Percentiles rank a stretch among this genome's conserved stretches.
Conservation (phyloP, 2,329 filamentous ascomycete genomes). For the Akanthomyces dipterigenus region DNA sequence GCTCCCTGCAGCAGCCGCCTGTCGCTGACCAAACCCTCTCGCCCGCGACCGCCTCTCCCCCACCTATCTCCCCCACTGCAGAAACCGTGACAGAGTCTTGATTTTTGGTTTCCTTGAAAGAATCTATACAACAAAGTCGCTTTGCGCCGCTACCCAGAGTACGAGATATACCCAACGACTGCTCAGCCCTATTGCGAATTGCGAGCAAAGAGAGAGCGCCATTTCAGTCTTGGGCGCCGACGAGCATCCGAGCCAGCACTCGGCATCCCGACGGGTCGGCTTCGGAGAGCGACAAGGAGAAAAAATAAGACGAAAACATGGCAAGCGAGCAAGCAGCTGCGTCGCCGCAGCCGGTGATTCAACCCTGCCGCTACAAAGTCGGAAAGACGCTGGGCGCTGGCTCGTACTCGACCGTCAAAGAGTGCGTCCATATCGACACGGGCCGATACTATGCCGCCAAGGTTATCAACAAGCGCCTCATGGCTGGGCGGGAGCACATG, state of each 20-base stretch:
- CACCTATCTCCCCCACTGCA: not conserved
- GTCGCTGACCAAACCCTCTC: constrained; percentile 4
- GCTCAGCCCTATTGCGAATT: not conserved
- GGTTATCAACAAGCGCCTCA: constrained; percentile 97
- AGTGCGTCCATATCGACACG: constrained; percentile 97
- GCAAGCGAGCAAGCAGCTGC: constrained; percentile 20
- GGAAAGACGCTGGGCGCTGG: constrained; percentile 95
- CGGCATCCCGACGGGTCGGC: not conserved
- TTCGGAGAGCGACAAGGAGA: not conserved
- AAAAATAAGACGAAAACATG: constrained; percentile 12
- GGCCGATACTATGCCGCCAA: constrained; percentile 98
- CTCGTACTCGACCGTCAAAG: constrained; percentile 97
- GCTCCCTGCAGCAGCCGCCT: not conserved
- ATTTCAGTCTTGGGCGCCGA: not conserved
- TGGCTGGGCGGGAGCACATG: constrained; percentile 98
- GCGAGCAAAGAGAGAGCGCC: not conserved
- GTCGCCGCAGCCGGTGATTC: constrained; percentile 56
- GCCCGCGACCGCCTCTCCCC: not conserved
- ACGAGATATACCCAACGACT: not conserved
- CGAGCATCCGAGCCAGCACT: not conserved
- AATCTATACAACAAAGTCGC: no score
- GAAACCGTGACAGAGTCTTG: not conserved
- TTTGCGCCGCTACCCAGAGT: no score
- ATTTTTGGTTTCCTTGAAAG: not conserved
- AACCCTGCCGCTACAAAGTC: constrained; percentile 97